A percentile compares a stretch with the other conserved stretches of the same genome.
phyloP scores from a whole-genome alignment of 1,139 yeast species.

The Geotrichum candidum region DNA sequence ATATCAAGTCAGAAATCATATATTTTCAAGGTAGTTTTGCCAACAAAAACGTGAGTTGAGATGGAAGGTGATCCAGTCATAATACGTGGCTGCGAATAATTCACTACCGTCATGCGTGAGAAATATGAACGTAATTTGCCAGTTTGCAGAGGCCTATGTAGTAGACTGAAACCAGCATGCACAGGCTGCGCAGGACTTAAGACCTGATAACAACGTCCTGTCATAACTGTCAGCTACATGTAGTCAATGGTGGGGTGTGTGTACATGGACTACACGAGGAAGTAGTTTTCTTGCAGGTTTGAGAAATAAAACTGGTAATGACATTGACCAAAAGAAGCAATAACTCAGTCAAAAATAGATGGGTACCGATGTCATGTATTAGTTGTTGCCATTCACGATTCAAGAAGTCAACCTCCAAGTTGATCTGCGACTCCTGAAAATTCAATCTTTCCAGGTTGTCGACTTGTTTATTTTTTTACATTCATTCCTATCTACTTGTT shows the following conservation, averaged over 20 bases:
- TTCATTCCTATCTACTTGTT: neutral
- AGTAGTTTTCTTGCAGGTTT: neutral
- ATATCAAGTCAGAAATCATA: too few species aligned
- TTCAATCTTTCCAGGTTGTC: neutral
- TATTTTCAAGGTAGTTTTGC: too few species aligned
- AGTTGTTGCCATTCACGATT: neutral
- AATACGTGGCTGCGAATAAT: too few species aligned
- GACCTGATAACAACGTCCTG: neutral
- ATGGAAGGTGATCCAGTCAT: too few species aligned
- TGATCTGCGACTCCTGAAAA: neutral
- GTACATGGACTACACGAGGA: neutral
- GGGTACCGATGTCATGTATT: neutral
- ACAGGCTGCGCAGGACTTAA: neutral
- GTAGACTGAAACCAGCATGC: neutral
- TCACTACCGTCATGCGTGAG: too few species aligned
- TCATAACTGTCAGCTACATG: neutral
- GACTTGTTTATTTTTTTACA: neutral
- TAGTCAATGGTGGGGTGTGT: neutral
- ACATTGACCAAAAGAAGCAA: neutral
- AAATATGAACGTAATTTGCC: neutral
- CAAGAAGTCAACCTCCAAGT: neutral
- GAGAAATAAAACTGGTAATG: neutral
- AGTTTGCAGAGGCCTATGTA: neutral
- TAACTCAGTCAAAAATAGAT: neutral
- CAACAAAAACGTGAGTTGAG: too few species aligned